Base-by-base conservation (phyloP, 345 rosid genomes). In the Barbarea vulgaris region DNA sequence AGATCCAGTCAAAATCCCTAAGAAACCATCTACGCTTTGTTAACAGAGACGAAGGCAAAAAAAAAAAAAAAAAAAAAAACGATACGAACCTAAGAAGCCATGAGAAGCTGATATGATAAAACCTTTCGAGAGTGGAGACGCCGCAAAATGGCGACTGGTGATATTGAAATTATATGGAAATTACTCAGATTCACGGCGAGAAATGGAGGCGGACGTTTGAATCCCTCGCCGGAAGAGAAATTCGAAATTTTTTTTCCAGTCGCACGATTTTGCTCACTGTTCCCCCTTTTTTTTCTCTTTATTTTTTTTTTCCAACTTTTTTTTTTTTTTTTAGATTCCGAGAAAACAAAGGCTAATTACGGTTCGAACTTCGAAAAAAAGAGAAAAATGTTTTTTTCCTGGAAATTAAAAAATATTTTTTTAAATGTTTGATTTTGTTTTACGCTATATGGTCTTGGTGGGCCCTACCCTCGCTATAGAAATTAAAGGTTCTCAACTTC, bases 71-170 rank as follows among this genome's bases (percentile, higher is more conserved):
- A 55, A 39, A 13, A 41, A 73, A 15, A n/a, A 7, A 4, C 22
- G 39, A 48, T 1, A 72, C 77, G 78, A 44, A 75, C 82, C 81
- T 69, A 74, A 69, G 25, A 73, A 27, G 71, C 74, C 77, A 73
- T 79, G 65, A 73, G 70, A 12, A 64, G 73, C 66, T 30, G 13
- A 34, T 24, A 59, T n/a, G 34, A 72, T 76, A 68, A 68, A 67
- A 69, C 54, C 71, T 56, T 27, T 47, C 22, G 48, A 62, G 48
- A 39, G 18, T 55, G 7, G 2, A 50, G 55, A 17, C 13, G 68
- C 55, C 61, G 47, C 54, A 36, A 52, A 67, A 67, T 56, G 57
- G 59, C 22, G 65, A 50, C 4, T 31, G 52, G 7, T 27, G 9
- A 2, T 9, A 64, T 13, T 17, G 30, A 25, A 59, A 55, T 22